Percentiles rank a stretch among this genome's conserved stretches.
Evolutionary conservation across 306 rosid species (phyloP).

Genomic region (Trichosanthes cucumerina): DNA sequence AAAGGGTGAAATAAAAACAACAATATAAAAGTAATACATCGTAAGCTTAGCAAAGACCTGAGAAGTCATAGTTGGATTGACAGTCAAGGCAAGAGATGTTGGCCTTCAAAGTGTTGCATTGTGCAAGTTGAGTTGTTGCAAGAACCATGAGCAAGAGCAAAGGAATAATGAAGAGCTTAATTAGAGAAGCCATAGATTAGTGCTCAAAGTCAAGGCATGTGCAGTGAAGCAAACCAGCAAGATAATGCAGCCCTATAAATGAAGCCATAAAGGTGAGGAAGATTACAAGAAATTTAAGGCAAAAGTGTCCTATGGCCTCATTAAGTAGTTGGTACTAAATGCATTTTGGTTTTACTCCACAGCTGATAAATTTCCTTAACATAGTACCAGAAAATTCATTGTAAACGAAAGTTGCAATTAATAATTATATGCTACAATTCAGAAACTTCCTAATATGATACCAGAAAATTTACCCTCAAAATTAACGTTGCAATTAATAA

Average conservation of each 20-base stretch:
- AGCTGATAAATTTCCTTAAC: background rate
- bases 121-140: background rate
- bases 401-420: background rate
- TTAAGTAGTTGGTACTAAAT: background rate
- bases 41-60: background rate
- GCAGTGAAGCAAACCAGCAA: background rate
- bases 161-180: background rate
- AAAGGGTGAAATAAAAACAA: background rate
- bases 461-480: background rate
- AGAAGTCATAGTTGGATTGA: background rate
- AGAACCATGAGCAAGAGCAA: background rate
- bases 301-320: background rate
- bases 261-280: background rate
- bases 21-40: background rate
- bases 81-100: constrained; percentile 8
- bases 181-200: constrained; percentile 1
- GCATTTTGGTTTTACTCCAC: background rate
- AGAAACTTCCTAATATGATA: background rate
- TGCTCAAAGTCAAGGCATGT: background rate
- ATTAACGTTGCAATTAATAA: background rate
- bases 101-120: background rate
- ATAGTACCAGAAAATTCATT: background rate
- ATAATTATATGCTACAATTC: background rate
- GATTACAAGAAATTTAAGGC: background rate
- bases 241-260: background rate